These are phyloP conservation scores for Colletotrichum somersetense DNA, from an alignment of 2,329 filamentous ascomycete species.

Conservation along the genomic window DNA sequence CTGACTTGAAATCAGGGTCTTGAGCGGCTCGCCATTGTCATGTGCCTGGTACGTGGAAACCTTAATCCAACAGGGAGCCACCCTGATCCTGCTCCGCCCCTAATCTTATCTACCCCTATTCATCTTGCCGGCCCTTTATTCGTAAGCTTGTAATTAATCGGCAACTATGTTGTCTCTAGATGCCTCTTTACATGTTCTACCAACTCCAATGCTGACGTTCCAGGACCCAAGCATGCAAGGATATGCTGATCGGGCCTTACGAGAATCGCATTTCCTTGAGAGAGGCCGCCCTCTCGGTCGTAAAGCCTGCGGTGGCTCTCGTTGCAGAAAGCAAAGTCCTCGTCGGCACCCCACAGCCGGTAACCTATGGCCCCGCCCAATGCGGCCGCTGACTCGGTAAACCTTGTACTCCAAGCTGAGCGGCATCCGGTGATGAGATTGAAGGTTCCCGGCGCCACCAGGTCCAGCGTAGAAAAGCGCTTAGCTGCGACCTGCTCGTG, in stretches of 20 bases:
- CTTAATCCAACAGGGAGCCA: not conserved
- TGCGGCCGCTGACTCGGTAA: not conserved
- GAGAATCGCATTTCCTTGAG: constrained; percentile 47
- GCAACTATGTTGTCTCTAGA: not conserved
- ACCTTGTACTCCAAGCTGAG: constrained; percentile 5
- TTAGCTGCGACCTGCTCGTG: constrained; percentile 44
- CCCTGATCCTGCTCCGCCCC: not conserved
- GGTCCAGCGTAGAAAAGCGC: constrained; percentile 53
- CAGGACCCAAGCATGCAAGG: constrained; percentile 39
- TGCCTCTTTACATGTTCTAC: not conserved
- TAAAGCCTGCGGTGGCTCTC: constrained; percentile 27
- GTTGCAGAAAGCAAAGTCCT: constrained; percentile 13
- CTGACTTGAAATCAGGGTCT: not conserved
- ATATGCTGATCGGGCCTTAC: constrained; percentile 57
- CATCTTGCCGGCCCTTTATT: too few species aligned
- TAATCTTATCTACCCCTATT: not conserved
- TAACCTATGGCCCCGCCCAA: not conserved
- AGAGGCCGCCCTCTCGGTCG: constrained; percentile 45
- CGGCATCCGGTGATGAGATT: constrained; percentile 10
- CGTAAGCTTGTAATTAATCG: too few species aligned
- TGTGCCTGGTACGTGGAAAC: not conserved
- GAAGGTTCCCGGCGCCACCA: constrained; percentile 43
- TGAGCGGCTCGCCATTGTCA: not conserved
- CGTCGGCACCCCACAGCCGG: not conserved
- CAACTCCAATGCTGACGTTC: not conserved